Evolutionary conservation across 306 rosid species (phyloP), one percentile per base, ranked within the genome.

Genomic region (Alnus rubra): DNA sequence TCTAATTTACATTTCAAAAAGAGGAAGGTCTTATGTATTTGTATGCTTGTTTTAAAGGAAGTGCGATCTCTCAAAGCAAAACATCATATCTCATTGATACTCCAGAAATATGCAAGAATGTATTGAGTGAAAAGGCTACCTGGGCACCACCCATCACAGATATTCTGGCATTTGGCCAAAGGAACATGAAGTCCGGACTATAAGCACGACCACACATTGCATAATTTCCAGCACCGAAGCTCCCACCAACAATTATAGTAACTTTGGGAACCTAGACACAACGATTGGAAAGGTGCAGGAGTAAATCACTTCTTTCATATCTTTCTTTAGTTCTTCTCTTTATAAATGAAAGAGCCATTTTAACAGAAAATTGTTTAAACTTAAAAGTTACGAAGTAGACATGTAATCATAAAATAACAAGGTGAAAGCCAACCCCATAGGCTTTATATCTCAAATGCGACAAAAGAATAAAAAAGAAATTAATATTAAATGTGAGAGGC

Each of bases 191-290:
- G 81, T 95, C 78, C 23, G 98, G 98, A 89, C 97, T 95, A 67
- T 92, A 95, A 56, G 98, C 98, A 74, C 98, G 97, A 45, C 98
- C 98, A 73, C 98, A 95, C 98, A 95, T 95, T 78, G 98, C 98
- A 86, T 95, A 95, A 86, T 92, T 92, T 77, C 98, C 98, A 76
- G 98, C 98, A 76, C 97, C 98, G 11, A 91, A 92, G 92, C 98
- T 95, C 84, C 98, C 98, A 31, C 98, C 98, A 78, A 95, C 83
- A 63, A 95, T 80, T 83, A 95, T 85, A 28, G 98, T 92, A 67
- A 95, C 87, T 85, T 95, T 95, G 55, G 98, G 98, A 58, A 95
- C 97, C 98, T 95, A 84, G 60, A 83, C 15, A 52, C 47, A 76
- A 80, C 69, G 77, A 82, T 64, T 67, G 37, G 71, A 72, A 39